Evolutionary conservation across 345 rosid species (phyloP), one percentile per base, ranked within the genome.

Genomic region (Acer negundo): DNA sequence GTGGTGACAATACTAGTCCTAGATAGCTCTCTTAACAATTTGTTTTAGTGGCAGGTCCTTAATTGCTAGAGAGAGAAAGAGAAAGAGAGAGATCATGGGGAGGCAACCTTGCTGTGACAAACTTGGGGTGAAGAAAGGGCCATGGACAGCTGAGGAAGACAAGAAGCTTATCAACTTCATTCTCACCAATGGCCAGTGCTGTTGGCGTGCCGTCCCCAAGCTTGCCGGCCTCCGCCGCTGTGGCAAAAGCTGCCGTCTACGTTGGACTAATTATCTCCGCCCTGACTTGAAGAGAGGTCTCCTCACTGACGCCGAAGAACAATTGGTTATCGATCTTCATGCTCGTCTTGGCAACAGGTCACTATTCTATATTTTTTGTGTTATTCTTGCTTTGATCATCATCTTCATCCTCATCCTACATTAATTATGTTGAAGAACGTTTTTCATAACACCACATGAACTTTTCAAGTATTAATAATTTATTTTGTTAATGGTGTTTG

Each of bases 91-190:
- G 72, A 89, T 31, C 38, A 31, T 88, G 94, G 94, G 92, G 7
- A 85, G 96, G 81, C 90, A 90, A 63, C 97, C 97, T 24, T 92
- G 94, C 40, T 92, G 97, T 77, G 97, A 92, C 81, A 92, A 90
- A 80, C 86, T 86, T 64, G 97, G 97, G 19, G 90, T 92, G 82
- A 92, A 92, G 85, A 90, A 89, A 77, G 94, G 97, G 67, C 91
- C 94, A 20, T 92, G 97, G 97, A 90, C 97, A 1, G 89, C 91
- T n/a, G 97, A 92, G 75, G 97, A 92, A 72, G 97, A 92, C 83
- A 88, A 86, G 91, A 90, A 89, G 59, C 97, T 92, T 71, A 87
- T 92, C 75, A 86, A 84, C 79, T 92, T 92, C 74, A 85, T 92
- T 79, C 84, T 90, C 70, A 88, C 88, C 75, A 89, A 90, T 76